phyloP scores from a whole-genome alignment of 2,329 filamentous ascomycete species.

The Ascochyta koolunga region DNA sequence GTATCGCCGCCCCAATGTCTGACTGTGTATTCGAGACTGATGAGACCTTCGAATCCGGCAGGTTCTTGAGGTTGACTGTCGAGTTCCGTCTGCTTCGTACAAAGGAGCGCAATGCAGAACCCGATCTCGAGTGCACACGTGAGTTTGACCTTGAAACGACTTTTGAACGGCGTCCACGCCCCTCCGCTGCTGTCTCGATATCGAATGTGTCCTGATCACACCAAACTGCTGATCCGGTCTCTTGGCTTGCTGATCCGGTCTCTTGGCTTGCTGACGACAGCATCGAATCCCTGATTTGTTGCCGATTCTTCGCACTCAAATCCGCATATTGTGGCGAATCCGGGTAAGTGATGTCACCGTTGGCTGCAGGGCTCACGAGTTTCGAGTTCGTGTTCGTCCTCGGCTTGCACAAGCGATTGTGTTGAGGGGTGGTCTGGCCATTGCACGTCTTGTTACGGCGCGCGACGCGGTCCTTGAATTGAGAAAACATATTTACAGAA shows the following conservation, averaged over 20 bases:
- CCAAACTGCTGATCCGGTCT: conserved; percentile 23
- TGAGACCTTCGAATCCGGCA: conserved; percentile 37
- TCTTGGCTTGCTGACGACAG: conserved; percentile 38
- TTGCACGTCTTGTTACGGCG: conserved; percentile 39
- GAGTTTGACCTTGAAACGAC: conserved; percentile 38
- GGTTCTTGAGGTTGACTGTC: conserved; percentile 31
- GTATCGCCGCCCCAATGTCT: conserved; percentile 54
- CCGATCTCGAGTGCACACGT: conserved; percentile 29
- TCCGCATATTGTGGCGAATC: conserved; percentile 34
- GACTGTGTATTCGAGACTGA: conserved; percentile 42
- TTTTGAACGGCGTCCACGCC: conserved; percentile 34
- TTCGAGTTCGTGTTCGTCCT: conserved; percentile 45
- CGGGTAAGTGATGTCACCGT: conserved; percentile 30
- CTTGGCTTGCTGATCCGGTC: conserved; percentile 23
- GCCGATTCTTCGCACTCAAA: conserved; percentile 33
- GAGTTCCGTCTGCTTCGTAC: conserved; percentile 14
- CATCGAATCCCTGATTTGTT: conserved; percentile 38
- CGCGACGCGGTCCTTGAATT: conserved; percentile 21
- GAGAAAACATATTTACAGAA: conserved; percentile 27
- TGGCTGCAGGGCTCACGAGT: conserved; percentile 16
- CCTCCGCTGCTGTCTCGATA: conserved; percentile 28
- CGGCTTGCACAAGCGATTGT: conserved; percentile 44
- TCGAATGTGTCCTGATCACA: conserved; percentile 28
- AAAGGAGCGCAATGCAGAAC: conserved; percentile 33
- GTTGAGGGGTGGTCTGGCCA: conserved; percentile 30